Conservation (phyloP, 352 stramenopile genomes). For the Thalassiosira mediterranea region DNA sequence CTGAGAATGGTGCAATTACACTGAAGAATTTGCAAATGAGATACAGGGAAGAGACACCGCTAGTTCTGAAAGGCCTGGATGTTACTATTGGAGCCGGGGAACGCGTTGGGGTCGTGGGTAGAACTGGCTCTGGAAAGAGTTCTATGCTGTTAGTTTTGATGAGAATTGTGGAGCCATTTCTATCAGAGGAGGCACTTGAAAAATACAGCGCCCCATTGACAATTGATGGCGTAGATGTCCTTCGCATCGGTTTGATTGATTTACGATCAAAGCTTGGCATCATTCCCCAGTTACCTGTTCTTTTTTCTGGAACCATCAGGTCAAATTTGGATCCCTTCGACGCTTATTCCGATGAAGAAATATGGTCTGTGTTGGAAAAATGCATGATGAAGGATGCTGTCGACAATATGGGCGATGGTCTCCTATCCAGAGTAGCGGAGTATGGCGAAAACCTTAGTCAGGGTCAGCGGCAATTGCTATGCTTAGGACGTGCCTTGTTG, state of each 20-base stretch:
- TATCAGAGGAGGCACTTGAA: slow-evolving; percentile 44
- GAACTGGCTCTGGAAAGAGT: slow-evolving; percentile 84
- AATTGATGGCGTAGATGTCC: slow-evolving; percentile 82
- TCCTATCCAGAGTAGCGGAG: slow-evolving; percentile 90
- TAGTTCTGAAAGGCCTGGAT: slow-evolving; percentile 75
- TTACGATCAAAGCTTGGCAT: slow-evolving; percentile 77
- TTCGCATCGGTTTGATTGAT: slow-evolving; percentile 76
- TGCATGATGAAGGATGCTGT: slow-evolving; percentile 71
- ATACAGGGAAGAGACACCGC: slow-evolving; percentile 79
- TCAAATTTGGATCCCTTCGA: slow-evolving; percentile 87
- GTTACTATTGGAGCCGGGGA: slow-evolving; percentile 79
- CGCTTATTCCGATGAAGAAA: slow-evolving; percentile 78
- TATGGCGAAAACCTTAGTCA: slow-evolving; percentile 91
- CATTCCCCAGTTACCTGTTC: slow-evolving; percentile 83
- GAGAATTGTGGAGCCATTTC: slow-evolving; percentile 80
- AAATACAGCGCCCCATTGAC: slow-evolving; percentile 60
- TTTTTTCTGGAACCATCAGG: slow-evolving; percentile 83
- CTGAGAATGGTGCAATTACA: slow-evolving; percentile 67
- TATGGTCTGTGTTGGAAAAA: slow-evolving; percentile 76
- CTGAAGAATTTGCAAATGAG: slow-evolving; percentile 81
- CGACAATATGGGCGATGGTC: slow-evolving; percentile 58
- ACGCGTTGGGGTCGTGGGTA: slow-evolving; percentile 82
- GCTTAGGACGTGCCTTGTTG: slow-evolving; percentile 86
- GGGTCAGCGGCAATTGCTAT: slow-evolving; percentile 89
- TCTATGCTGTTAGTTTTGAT: slow-evolving; percentile 79